phyloP scores from a whole-genome alignment of 129 eudicot species.

The Flaveria ramosissima region DNA sequence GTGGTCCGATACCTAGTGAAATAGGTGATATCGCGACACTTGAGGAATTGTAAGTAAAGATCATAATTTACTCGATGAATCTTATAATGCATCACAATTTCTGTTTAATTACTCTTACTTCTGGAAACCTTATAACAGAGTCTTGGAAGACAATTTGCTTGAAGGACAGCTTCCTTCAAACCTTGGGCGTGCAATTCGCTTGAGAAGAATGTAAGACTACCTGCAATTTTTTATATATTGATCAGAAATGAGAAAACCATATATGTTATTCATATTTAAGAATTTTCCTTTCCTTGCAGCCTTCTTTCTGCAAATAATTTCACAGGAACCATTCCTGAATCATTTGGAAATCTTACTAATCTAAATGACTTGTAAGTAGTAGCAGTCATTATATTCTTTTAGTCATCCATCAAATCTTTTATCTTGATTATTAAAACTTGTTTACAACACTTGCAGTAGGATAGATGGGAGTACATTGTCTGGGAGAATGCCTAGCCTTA shows the following conservation, averaged over 20 bases:
- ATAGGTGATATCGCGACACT: slow-evolving; percentile 70
- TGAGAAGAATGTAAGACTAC: slow-evolving; percentile 68
- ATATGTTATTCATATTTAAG: slow-evolving; percentile 10
- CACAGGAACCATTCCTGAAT: slow-evolving; percentile 76
- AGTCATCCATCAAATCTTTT: slow-evolving; percentile 7
- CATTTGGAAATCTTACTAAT: slow-evolving; percentile 65
- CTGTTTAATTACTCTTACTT: slow-evolving; percentile 18
- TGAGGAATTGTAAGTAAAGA: slow-evolving; percentile 64
- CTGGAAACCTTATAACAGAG: slow-evolving; percentile 43
- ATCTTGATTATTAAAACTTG: not conserved
- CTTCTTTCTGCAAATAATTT: slow-evolving; percentile 79
- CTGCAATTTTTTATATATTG: not conserved
- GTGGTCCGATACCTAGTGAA: slow-evolving; percentile 75
- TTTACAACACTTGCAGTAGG: slow-evolving; percentile 58
- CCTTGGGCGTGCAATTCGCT: slow-evolving; percentile 53
- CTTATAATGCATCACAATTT: not conserved
- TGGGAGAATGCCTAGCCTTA: slow-evolving; percentile 79
- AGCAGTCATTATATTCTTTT: not conserved
- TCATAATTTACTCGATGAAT: not conserved
- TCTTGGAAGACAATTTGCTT: slow-evolving; percentile 68
- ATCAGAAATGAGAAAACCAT: not conserved
- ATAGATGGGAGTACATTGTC: slow-evolving; percentile 77
- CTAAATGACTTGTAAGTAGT: slow-evolving; percentile 68
- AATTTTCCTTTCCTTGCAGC: slow-evolving; percentile 54
- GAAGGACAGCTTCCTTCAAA: slow-evolving; percentile 64